phyloP scores from a whole-genome alignment of 768 basidiomycete species.

The Mycena galopus region DNA sequence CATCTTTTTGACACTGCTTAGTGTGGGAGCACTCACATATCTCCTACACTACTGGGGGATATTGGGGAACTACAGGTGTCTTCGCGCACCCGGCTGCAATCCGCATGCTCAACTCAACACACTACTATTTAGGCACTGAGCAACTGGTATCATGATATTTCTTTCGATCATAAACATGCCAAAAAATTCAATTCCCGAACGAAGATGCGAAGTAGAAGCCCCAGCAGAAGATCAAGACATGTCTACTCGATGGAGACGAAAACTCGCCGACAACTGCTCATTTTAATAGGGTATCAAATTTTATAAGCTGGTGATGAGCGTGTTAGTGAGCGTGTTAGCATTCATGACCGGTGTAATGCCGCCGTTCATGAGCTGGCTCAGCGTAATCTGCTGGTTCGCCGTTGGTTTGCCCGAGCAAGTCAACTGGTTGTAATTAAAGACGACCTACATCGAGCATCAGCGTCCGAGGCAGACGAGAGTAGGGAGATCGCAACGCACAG shows the following conservation, averaged over 20 bases:
- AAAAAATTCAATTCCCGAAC: slow-evolving; percentile 2
- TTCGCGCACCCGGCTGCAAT: too few species aligned
- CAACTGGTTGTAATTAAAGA: slow-evolving; percentile 12
- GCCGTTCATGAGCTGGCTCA: slow-evolving; percentile 10
- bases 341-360: slow-evolving; percentile 8
- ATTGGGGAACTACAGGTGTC: too few species aligned
- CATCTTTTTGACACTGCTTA: too few species aligned
- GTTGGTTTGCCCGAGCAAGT: slow-evolving; percentile 8
- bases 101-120: too few species aligned
- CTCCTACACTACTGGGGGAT: too few species aligned
- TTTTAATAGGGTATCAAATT: background rate
- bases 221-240: background rate
- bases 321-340: slow-evolving; percentile 1
- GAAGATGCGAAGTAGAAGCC: background rate
- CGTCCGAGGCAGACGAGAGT: slow-evolving; percentile 2
- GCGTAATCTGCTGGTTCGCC: slow-evolving; percentile 6
- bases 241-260: background rate
- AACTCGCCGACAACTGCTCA: background rate
- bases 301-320: slow-evolving; percentile 3
- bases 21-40: too few species aligned
- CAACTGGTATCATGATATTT: slow-evolving; percentile 4
- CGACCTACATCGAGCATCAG: slow-evolving; percentile 10
- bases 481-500: slow-evolving; percentile 5
- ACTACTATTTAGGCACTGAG: background rate
- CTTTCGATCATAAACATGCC: slow-evolving; percentile 1